Conservation (phyloP, 345 rosid genomes). For the Arabidopsis arenosa region DNA sequence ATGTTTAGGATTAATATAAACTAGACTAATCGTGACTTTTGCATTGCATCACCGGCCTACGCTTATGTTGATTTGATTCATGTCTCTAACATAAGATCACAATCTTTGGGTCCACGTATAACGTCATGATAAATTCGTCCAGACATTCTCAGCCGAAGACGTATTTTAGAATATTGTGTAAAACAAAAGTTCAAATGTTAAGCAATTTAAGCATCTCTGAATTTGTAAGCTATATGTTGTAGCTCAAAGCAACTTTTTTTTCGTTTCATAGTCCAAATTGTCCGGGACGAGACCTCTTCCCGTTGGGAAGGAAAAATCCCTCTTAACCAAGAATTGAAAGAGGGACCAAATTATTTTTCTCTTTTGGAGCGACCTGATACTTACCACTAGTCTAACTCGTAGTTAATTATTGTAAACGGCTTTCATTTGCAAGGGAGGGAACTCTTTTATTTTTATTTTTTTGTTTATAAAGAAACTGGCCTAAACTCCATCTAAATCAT, state of each 20-base stretch:
- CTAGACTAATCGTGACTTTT: background rate
- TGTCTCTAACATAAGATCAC: slow-evolving; percentile 18
- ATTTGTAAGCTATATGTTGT: background rate
- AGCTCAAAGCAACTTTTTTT: background rate
- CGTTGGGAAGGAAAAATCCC: no score
- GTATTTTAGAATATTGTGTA: background rate
- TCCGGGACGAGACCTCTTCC: no score
- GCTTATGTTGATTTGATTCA: slow-evolving; percentile 9
- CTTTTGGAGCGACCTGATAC: background rate
- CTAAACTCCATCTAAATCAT: background rate
- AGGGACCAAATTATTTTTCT: no score
- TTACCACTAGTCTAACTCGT: background rate
- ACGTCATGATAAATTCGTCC: slow-evolving; percentile 1
- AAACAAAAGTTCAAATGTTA: background rate
- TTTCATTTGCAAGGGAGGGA: no score
- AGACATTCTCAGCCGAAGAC: background rate
- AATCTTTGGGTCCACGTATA: background rate
- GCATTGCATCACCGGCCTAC: slow-evolving; percentile 25
- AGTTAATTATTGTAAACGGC: background rate
- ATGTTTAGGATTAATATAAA: background rate
- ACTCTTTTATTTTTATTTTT: no score
- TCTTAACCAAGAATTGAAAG: no score
- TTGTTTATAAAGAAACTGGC: no score
- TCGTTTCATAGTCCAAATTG: no score
- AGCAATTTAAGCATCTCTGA: background rate